Percentiles rank a stretch among this genome's conserved stretches.
Conservation (phyloP, 768 basidiomycete genomes). For the Russula ochroleuca region DNA sequence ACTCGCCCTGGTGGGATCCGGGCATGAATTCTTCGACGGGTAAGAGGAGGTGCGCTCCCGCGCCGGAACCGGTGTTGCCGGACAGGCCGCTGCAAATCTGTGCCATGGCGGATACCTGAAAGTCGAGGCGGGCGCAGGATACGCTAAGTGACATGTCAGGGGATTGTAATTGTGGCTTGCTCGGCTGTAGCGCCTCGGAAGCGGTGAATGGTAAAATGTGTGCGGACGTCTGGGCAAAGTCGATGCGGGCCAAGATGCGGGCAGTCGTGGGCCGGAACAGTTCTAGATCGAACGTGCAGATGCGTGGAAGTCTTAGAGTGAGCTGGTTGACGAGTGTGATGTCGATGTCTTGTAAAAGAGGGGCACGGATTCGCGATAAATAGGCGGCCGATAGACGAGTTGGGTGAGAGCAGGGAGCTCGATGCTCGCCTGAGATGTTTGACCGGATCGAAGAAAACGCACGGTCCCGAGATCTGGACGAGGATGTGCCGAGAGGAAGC, state of each 20-base stretch:
- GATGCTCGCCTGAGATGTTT: too few relatives aligned
- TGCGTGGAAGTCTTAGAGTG: too few relatives aligned
- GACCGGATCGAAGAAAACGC: background rate
- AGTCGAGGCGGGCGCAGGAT: too few relatives aligned
- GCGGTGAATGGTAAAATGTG: background rate
- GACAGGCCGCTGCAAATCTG: too few relatives aligned
- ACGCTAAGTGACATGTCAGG: too few relatives aligned
- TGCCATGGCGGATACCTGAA: too few relatives aligned
- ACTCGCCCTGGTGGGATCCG: constrained; percentile 2
- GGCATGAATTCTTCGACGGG: constrained; percentile 14
- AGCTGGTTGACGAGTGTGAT: constrained; percentile 19
- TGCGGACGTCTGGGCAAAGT: constrained; percentile 5
- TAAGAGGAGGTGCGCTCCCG: too few relatives aligned
- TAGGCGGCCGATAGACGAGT: constrained; percentile 17
- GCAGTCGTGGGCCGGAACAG: background rate
- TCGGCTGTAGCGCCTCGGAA: background rate
- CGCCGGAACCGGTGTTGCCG: too few relatives aligned
- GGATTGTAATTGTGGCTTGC: too few relatives aligned
- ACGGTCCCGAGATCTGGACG: constrained; percentile 9
- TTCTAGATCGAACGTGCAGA: constrained; percentile 8
- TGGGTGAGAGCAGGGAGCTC: constrained; percentile 15
- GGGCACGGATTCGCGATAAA: constrained; percentile 4
- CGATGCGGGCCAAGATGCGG: constrained; percentile 9
- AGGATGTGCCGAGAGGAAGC: constrained; percentile 16
- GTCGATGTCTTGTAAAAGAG: constrained; percentile 13